These are phyloP conservation scores for Arthrinium puccinioides DNA, from an alignment of 2,329 filamentous ascomycete genomes.

Conservation along the genomic window DNA sequence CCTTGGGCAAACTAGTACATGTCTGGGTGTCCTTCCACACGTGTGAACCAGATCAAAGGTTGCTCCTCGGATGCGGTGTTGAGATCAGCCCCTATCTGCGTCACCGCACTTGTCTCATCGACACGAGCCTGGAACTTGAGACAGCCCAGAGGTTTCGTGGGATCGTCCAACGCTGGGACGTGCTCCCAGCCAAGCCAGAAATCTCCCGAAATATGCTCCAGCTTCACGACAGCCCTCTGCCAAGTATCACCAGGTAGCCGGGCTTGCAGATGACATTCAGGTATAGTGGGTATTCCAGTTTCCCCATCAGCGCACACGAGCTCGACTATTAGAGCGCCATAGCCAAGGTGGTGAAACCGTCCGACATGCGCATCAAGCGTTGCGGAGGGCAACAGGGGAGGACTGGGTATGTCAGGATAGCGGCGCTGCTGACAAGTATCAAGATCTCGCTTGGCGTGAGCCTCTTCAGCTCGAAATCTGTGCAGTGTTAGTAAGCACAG, in stretches of 20 bases:
- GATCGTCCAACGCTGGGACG: background rate
- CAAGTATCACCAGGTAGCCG: background rate
- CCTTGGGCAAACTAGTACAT: too few relatives aligned
- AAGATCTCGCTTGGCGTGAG: background rate
- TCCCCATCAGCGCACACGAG: background rate
- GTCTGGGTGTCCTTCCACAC: background rate
- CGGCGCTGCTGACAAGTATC: slow-evolving; percentile 7
- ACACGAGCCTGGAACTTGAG: slow-evolving; percentile 8
- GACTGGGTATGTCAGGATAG: slow-evolving; percentile 8
- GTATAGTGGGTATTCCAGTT: background rate
- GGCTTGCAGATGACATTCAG: background rate
- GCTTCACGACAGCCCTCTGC: background rate
- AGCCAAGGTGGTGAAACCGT: slow-evolving; percentile 7
- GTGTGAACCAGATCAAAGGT: background rate
- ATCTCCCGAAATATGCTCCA: slow-evolving; percentile 5
- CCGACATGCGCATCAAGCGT: slow-evolving; percentile 6
- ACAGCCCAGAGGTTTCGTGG: background rate
- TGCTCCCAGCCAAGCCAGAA: slow-evolving; percentile 4
- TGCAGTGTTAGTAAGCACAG: too few relatives aligned
- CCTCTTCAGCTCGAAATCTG: background rate
- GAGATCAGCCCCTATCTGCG: too few relatives aligned
- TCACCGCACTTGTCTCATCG: background rate
- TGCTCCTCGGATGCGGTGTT: background rate
- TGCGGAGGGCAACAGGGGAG: slow-evolving; percentile 5
- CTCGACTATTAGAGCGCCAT: slow-evolving; percentile 5